Evolutionary conservation across 179 eudicot species (phyloP).

Genomic region (Spergularia azorica): DNA sequence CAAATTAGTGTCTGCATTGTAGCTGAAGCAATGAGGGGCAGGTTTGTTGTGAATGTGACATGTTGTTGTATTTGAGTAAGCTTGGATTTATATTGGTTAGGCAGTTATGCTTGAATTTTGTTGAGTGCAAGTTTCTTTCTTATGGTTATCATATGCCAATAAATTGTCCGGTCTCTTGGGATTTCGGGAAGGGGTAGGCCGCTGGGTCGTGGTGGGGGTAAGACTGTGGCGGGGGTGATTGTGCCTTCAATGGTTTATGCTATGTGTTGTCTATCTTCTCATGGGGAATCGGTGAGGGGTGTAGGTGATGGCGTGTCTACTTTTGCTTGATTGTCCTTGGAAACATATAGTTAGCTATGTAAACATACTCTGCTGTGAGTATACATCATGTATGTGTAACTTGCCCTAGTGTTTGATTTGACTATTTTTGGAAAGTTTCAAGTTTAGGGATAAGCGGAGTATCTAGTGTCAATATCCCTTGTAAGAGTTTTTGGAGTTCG

Average conservation of each 20-base stretch:
- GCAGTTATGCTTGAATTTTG: background rate
- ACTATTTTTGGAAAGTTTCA: no score
- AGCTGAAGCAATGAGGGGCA: background rate
- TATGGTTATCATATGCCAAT: background rate
- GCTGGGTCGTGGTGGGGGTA: constrained; percentile 4
- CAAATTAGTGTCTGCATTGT: background rate
- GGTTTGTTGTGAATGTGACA: constrained; percentile 17
- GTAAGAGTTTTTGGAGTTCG: no score
- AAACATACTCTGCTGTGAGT: no score
- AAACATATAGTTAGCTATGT: no score
- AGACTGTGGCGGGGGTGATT: background rate
- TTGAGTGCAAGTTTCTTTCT: background rate
- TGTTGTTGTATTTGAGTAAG: background rate
- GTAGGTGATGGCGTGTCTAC: background rate
- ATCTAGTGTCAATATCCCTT: no score
- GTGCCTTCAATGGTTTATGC: background rate
- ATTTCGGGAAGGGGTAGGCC: background rate
- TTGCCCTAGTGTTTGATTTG: no score
- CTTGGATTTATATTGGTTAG: constrained; percentile 1
- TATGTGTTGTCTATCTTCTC: background rate
- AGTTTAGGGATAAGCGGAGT: no score
- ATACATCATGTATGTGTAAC: no score
- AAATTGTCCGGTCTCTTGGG: constrained; percentile 8
- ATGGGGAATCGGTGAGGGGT: background rate
- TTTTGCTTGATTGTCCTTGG: no score